Evolutionary conservation across 2,329 filamentous ascomycete genomes (phyloP).

Genomic region (Aspergillus pseudotamarii): DNA sequence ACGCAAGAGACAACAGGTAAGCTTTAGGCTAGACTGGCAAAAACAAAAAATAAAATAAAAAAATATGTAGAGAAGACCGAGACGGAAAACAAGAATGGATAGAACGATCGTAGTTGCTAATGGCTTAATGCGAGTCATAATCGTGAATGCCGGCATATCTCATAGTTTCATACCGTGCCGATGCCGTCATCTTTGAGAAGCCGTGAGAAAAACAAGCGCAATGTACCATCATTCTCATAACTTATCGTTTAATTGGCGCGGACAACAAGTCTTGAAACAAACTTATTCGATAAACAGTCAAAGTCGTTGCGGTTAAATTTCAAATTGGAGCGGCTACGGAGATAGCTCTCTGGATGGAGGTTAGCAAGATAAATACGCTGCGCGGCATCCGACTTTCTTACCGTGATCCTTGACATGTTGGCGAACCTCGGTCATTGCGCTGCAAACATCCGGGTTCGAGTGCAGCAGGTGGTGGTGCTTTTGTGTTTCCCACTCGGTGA

Average conservation of each 20-base stretch:
- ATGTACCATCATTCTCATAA: slow-evolving; percentile 22
- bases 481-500: slow-evolving; percentile 90
- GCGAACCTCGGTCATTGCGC: slow-evolving; percentile 94
- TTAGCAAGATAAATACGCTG: slow-evolving; percentile 41
- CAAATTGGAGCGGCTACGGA: slow-evolving; percentile 75
- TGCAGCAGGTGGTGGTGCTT: slow-evolving; percentile 89
- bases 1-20: slow-evolving; percentile 33
- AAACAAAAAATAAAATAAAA: slow-evolving; percentile 15
- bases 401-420: slow-evolving; percentile 92
- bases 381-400: slow-evolving; percentile 53
- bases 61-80: slow-evolving; percentile 18
- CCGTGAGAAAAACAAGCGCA: slow-evolving; percentile 19
- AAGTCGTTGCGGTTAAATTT: slow-evolving; percentile 92
- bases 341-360: slow-evolving; percentile 72
- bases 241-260: slow-evolving; percentile 71
- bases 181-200: slow-evolving; percentile 22
- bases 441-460: slow-evolving; percentile 89
- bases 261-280: slow-evolving; percentile 93
- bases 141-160: slow-evolving; percentile 33
- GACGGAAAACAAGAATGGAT: slow-evolving; percentile 25
- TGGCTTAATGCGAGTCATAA: slow-evolving; percentile 24
- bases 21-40: slow-evolving; percentile 21
- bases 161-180: slow-evolving; percentile 31
- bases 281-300: slow-evolving; percentile 95
- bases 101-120: slow-evolving; percentile 27